phyloP scores from a whole-genome alignment of 116 monocot species.

The Trichopus zeylanicus region DNA sequence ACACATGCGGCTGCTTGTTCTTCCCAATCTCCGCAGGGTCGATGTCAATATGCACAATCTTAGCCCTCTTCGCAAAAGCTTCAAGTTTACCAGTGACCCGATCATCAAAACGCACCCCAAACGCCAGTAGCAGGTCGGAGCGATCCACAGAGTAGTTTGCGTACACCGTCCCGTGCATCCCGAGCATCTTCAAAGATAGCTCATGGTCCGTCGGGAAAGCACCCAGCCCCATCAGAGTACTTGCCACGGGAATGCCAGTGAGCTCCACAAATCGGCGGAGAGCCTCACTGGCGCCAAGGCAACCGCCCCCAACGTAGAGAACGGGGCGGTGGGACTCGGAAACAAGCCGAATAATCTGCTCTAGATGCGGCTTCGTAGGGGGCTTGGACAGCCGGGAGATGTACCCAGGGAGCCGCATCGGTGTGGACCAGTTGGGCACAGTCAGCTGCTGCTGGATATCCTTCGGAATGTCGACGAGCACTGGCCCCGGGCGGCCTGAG shows the following conservation, averaged over 20 bases:
- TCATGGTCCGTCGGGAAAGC: constrained; percentile 30
- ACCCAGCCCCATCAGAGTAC: constrained; percentile 79
- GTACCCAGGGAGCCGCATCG: constrained; percentile 31
- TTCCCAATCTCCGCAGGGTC: constrained; percentile 86
- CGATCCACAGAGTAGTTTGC: constrained; percentile 72
- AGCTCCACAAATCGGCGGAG: constrained; percentile 49
- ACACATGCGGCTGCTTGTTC: constrained; percentile 68
- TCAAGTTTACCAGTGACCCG: constrained; percentile 80
- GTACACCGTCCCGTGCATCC: constrained; percentile 78
- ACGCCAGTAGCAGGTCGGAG: constrained; percentile 69
- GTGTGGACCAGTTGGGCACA: constrained; percentile 19
- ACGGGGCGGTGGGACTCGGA: constrained; percentile 49
- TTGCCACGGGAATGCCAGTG: constrained; percentile 65
- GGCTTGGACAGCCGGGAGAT: constrained; percentile 47
- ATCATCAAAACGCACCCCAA: constrained; percentile 83
- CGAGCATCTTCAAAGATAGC: constrained; percentile 68
- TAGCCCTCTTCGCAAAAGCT: constrained; percentile 66
- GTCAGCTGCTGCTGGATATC: constrained; percentile 46
- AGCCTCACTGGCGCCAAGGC: constrained; percentile 35
- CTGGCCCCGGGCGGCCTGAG: constrained; percentile 45
- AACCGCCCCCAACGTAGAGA: constrained; percentile 73
- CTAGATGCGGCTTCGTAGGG: constrained; percentile 23
- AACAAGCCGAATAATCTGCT: constrained; percentile 48
- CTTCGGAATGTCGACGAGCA: constrained; percentile 45
- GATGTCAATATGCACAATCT: constrained; percentile 89